Conservation (phyloP, 495 filamentous ascomycete species). For the Trichoderma gamsii region DNA sequence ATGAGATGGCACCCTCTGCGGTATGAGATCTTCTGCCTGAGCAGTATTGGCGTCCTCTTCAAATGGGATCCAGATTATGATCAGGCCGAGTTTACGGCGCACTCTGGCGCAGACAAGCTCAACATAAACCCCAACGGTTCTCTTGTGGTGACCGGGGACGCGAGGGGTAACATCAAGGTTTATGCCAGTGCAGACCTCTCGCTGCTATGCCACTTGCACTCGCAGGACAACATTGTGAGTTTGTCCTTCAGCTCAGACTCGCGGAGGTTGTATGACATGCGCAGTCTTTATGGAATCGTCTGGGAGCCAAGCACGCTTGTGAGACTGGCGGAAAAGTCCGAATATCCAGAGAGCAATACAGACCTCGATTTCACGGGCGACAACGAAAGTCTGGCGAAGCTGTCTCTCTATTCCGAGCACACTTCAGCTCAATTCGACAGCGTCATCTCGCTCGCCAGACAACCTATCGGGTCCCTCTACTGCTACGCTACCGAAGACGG, state of each 20-base stretch:
- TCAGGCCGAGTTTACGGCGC: not conserved
- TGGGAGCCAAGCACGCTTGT: not conserved
- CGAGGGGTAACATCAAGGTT: constrained; percentile 23
- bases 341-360: not conserved
- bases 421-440: not conserved
- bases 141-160: not conserved
- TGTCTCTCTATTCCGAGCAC: not conserved
- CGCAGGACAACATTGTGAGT: not conserved
- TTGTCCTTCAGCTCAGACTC: not conserved
- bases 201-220: not conserved
- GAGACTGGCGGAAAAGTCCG: not conserved
- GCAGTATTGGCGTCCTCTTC: constrained; percentile 15
- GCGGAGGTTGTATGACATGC: not conserved
- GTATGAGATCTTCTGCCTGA: constrained; percentile 16
- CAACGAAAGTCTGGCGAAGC: not conserved
- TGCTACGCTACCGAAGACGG: not conserved
- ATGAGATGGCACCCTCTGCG: constrained; percentile 17
- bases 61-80: constrained; percentile 20
- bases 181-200: constrained; percentile 21
- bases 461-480: not conserved
- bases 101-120: constrained; percentile 17
- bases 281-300: constrained; percentile 1
- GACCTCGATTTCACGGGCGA: not conserved
- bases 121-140: constrained; percentile 14
- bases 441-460: not conserved